These are phyloP conservation scores for Scedosporium apiospermum DNA, from an alignment of 2,329 filamentous ascomycete genomes.

Conservation along the genomic window DNA sequence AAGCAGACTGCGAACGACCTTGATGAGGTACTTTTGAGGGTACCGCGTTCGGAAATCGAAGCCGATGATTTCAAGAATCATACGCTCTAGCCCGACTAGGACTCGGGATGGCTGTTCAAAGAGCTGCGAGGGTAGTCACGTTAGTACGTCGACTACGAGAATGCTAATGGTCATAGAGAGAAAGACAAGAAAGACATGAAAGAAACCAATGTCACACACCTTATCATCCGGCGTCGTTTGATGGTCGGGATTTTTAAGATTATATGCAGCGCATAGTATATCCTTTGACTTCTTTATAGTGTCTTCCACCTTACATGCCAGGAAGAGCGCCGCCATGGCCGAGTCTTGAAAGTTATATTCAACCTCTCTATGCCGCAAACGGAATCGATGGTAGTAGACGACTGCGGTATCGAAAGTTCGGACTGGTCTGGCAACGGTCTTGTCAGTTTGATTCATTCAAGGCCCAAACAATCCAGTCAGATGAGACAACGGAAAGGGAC, in stretches of 20 bases:
- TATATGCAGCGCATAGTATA: slow-evolving; percentile 83
- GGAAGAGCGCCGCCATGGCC: slow-evolving; percentile 78
- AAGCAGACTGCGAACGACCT: slow-evolving; percentile 57
- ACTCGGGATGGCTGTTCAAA: slow-evolving; percentile 73
- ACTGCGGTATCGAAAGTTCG: slow-evolving; percentile 88
- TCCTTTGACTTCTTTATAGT: slow-evolving; percentile 95
- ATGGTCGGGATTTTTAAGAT: slow-evolving; percentile 62
- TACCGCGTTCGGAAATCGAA: slow-evolving; percentile 92
- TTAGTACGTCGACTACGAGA: slow-evolving; percentile 6
- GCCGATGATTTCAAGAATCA: slow-evolving; percentile 84
- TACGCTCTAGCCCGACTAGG: slow-evolving; percentile 80
- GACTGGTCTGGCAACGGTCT: slow-evolving; percentile 52
- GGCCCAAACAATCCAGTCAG: too few relatives aligned
- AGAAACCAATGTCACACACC: slow-evolving; percentile 34
- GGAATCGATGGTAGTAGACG: slow-evolving; percentile 89
- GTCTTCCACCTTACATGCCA: slow-evolving; percentile 95
- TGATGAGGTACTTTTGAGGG: slow-evolving; percentile 76
- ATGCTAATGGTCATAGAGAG: background rate
- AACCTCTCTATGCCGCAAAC: slow-evolving; percentile 71
- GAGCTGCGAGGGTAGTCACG: slow-evolving; percentile 36
- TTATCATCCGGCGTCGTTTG: slow-evolving; percentile 73
- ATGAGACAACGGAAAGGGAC: background rate
- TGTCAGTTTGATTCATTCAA: background rate
- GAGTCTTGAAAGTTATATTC: slow-evolving; percentile 85
- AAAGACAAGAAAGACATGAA: background rate